These are phyloP conservation scores for Xylariaceae sp. DNA, from an alignment of 2,329 filamentous ascomycete genomes.

Conservation along the genomic window DNA sequence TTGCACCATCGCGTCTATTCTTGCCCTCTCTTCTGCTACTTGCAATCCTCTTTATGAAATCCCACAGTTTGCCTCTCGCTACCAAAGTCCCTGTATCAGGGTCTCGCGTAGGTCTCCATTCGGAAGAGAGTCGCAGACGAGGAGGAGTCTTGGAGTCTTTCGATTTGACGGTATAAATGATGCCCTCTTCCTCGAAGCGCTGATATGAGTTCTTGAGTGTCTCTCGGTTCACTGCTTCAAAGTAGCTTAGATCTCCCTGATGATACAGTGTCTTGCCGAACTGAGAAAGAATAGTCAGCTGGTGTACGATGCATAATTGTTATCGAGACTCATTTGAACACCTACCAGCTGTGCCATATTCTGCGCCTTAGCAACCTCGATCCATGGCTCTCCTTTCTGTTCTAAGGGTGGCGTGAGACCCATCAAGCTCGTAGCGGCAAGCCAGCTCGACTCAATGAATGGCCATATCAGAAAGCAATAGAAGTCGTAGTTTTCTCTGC, in stretches of 20 bases:
- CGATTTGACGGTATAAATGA: conserved; percentile 69
- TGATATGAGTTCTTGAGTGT: conserved; percentile 90
- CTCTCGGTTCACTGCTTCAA: conserved; percentile 97
- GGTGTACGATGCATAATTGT: conserved; percentile 6
- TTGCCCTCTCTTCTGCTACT: conserved; percentile 83
- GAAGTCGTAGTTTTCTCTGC: conserved; percentile 95
- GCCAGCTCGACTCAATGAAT: conserved; percentile 92
- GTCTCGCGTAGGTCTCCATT: conserved; percentile 72
- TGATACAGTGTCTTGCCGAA: conserved; percentile 96
- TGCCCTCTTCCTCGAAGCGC: conserved; percentile 86
- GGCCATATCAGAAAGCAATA: conserved; percentile 99
- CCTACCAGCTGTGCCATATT: conserved; percentile 75
- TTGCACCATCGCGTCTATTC: conserved; percentile 89
- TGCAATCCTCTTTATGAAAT: conserved; percentile 86
- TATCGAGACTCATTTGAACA: conserved; percentile 9
- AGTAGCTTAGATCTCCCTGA: conserved; percentile 94
- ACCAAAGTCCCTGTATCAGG: conserved; percentile 55
- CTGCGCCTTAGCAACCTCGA: conserved; percentile 73
- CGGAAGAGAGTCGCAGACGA: conserved; percentile 64
- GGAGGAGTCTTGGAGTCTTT: conserved; percentile 60
- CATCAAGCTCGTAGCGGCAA: conserved; percentile 83
- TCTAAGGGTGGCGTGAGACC: conserved; percentile 71
- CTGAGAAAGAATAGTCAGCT: conserved; percentile 37
- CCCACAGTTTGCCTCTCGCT: conserved; percentile 77
- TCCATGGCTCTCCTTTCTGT: conserved; percentile 65